Percentiles rank a stretch among this genome's conserved stretches.
Evolutionary conservation across 2,329 filamentous ascomycete genomes (phyloP).

Genomic region (Fusarium pseudograminearum): DNA sequence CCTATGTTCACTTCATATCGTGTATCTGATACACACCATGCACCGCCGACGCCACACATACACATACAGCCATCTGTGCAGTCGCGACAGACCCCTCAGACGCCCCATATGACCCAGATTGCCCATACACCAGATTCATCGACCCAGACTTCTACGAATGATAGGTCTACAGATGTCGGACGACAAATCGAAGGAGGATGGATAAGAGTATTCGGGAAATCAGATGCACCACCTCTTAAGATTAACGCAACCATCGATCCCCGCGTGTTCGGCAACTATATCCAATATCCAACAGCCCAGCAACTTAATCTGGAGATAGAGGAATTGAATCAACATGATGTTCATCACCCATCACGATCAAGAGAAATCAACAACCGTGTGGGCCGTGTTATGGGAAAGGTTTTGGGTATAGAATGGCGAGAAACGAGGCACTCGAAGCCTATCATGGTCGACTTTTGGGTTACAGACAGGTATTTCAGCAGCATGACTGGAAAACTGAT

Average conservation of each 20-base stretch:
- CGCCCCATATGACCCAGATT: not conserved
- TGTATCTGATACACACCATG: not conserved
- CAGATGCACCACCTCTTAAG: accelerated
- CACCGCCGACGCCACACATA: accelerated
- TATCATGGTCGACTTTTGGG: not conserved
- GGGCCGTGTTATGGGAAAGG: not conserved
- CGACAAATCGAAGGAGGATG: not conserved
- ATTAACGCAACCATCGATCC: accelerated
- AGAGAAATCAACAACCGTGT: accelerated
- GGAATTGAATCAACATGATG: accelerated
- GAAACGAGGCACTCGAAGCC: accelerated
- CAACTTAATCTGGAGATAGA: accelerated
- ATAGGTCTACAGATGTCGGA: accelerated
- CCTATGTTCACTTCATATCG: too few species aligned
- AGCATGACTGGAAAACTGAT: accelerated
- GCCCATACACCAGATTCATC: not conserved
- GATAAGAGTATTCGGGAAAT: not conserved
- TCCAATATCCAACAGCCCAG: not conserved
- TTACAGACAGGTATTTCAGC: not conserved
- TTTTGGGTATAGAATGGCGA: not conserved
- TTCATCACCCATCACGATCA: not conserved
- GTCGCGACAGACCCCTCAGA: not conserved
- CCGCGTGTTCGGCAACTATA: not conserved
- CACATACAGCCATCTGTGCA: too few species aligned
- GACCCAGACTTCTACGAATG: accelerated